phyloP scores from a whole-genome alignment of 768 basidiomycete genomes.

The Lactarius sanguifluus region DNA sequence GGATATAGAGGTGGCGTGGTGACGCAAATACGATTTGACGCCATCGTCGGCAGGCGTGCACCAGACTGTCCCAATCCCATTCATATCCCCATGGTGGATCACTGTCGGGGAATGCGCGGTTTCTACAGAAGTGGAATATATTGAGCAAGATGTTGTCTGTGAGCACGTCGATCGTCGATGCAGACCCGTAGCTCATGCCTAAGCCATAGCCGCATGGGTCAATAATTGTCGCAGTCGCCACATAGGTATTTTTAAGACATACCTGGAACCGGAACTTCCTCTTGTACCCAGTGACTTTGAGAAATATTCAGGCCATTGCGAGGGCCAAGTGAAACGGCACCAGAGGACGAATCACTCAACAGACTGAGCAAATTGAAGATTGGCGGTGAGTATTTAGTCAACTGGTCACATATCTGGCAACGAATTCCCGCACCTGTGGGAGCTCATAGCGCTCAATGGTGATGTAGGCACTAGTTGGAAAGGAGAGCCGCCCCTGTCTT shows the following conservation, averaged over 20 bases:
- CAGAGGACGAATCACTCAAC: too few relatives aligned
- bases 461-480: too few relatives aligned
- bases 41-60: not conserved
- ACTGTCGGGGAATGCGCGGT: too few relatives aligned
- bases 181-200: not conserved
- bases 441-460: too few relatives aligned
- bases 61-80: not conserved
- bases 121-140: not conserved
- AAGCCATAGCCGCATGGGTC: not conserved
- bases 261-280: not conserved
- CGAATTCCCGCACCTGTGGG: too few relatives aligned
- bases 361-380: too few relatives aligned
- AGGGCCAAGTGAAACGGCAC: too few relatives aligned
- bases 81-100: not conserved
- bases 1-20: not conserved
- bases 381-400: too few relatives aligned
- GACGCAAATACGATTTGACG: not conserved
- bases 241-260: not conserved
- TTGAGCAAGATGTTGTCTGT: not conserved
- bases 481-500: too few relatives aligned
- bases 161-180: not conserved
- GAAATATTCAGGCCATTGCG: too few relatives aligned
- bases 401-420: too few relatives aligned
- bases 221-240: not conserved
- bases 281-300: too few relatives aligned